Conservation (phyloP, 805 yeast species). For the Tetrapisispora arboricola region DNA sequence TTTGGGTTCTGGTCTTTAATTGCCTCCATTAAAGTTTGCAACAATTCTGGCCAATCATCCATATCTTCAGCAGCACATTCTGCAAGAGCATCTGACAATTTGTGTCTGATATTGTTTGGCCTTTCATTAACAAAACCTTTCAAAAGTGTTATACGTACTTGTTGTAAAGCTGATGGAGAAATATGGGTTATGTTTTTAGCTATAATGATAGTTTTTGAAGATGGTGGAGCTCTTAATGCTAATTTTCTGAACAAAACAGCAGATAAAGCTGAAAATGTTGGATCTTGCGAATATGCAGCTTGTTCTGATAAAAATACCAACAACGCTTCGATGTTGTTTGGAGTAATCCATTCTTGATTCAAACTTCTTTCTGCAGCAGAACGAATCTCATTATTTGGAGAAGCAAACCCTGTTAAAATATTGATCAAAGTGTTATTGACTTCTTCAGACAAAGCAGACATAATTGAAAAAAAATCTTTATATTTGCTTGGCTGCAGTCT, state of each 20-base stretch:
- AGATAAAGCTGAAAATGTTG: slow-evolving; percentile 55
- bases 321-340: slow-evolving; percentile 56
- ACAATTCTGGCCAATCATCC: slow-evolving; percentile 64
- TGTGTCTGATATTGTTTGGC: slow-evolving; percentile 75
- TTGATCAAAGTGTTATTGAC: slow-evolving; percentile 43
- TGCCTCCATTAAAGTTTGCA: slow-evolving; percentile 67
- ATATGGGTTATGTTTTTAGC: slow-evolving; percentile 72
- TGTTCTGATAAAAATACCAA: slow-evolving; percentile 74
- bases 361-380: slow-evolving; percentile 67
- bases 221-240: slow-evolving; percentile 67
- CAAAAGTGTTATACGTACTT: slow-evolving; percentile 56
- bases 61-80: slow-evolving; percentile 72
- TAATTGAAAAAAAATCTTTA: slow-evolving; percentile 5
- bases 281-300: slow-evolving; percentile 52
- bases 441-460: slow-evolving; percentile 50
- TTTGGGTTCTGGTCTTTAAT: slow-evolving; percentile 45
- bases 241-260: slow-evolving; percentile 86
- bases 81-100: slow-evolving; percentile 86
- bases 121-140: slow-evolving; percentile 64
- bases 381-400: slow-evolving; percentile 69
- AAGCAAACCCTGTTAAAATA: slow-evolving; percentile 57
- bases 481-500: neutral
- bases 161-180: slow-evolving; percentile 44
- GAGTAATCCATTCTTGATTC: slow-evolving; percentile 65
- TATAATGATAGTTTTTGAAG: slow-evolving; percentile 45